phyloP scores from a whole-genome alignment of 169 alveolate species.

The Prorocentrum cordatum region DNA sequence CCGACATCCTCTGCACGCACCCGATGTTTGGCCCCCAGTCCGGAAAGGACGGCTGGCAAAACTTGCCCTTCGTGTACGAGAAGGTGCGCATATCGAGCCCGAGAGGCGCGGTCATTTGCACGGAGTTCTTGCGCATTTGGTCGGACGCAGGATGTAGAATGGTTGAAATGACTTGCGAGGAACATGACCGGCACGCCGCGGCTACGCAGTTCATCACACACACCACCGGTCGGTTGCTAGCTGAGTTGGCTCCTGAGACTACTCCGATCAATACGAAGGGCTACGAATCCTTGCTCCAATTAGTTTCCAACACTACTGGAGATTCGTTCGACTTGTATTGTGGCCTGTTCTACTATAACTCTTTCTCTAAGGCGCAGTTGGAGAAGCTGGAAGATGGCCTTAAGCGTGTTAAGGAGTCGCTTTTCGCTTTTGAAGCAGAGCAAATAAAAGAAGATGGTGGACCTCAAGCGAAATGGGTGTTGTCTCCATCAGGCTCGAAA shows the following conservation, averaged over 20 bases:
- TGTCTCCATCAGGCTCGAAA: too few relatives aligned
- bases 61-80: slow-evolving; percentile 2
- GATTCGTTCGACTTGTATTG: not conserved
- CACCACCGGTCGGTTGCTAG: not conserved
- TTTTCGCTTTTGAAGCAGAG: too few relatives aligned
- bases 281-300: not conserved
- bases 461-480: too few relatives aligned
- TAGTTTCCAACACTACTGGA: not conserved
- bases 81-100: not conserved
- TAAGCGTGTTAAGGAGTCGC: too few relatives aligned
- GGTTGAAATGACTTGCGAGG: not conserved
- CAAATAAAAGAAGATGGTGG: too few relatives aligned
- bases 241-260: too few relatives aligned
- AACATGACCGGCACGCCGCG: not conserved
- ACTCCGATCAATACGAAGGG: slow-evolving; percentile 9
- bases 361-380: not conserved
- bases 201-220: slow-evolving; percentile 6
- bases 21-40: slow-evolving; percentile 34
- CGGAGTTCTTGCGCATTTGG: not conserved
- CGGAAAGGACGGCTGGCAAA: not conserved
- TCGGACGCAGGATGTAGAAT: not conserved
- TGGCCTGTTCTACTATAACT: not conserved
- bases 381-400: too few relatives aligned
- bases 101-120: not conserved
- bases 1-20: not conserved